phyloP scores from a whole-genome alignment of 2,329 filamentous ascomycete species.

The Cytospora leucostoma region DNA sequence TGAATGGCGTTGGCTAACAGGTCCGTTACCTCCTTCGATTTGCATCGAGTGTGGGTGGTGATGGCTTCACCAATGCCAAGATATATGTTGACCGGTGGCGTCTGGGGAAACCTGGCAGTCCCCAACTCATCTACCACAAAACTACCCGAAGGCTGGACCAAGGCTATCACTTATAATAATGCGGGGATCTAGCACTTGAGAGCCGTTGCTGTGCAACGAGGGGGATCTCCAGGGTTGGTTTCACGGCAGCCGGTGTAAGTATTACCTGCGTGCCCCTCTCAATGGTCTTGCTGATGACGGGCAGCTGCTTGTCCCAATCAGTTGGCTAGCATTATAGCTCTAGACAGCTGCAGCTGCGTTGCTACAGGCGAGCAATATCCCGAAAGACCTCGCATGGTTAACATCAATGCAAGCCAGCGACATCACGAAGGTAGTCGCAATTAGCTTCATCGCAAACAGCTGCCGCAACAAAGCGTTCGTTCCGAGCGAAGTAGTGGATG shows the following conservation, averaged over 20 bases:
- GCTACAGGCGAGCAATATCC: neutral
- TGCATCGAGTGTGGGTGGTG: slow-evolving; percentile 4
- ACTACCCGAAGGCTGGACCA: slow-evolving; percentile 8
- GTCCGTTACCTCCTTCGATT: slow-evolving; percentile 10
- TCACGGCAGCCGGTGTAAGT: slow-evolving; percentile 19
- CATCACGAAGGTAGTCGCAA: slow-evolving; percentile 7
- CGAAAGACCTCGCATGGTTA: neutral
- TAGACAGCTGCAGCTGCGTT: neutral
- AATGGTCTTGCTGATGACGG: neutral
- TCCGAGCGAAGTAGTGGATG: neutral
- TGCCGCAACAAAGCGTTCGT: slow-evolving; percentile 2
- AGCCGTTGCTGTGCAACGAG: slow-evolving; percentile 4
- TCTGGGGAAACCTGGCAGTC: neutral
- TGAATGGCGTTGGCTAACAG: slow-evolving; percentile 1
- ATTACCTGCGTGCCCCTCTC: neutral
- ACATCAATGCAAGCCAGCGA: slow-evolving; percentile 7
- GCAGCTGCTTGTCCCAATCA: neutral
- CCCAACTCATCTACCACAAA: slow-evolving; percentile 6
- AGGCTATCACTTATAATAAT: slow-evolving; percentile 12
- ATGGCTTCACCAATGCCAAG: slow-evolving; percentile 8
- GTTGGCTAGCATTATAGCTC: neutral
- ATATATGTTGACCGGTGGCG: neutral
- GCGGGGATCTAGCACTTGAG: neutral
- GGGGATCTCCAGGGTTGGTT: slow-evolving; percentile 10
- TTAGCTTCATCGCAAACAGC: neutral